These are phyloP conservation scores for Aethionema arabicum DNA, from an alignment of 345 rosid genomes.

Conservation along the genomic window DNA sequence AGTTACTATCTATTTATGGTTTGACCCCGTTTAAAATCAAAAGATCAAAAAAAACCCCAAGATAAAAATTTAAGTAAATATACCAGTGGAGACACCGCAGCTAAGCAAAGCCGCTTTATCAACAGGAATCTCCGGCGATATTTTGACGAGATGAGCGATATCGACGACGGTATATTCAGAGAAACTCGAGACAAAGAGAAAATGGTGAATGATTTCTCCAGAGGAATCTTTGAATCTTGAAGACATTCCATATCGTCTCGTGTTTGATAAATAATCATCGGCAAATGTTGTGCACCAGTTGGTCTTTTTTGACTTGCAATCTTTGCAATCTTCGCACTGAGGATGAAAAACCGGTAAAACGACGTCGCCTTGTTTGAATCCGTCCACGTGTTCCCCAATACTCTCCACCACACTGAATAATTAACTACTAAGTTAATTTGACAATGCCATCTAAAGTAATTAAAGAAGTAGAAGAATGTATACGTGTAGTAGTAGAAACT, in stretches of 20 bases:
- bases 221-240: slow-evolving; percentile 49
- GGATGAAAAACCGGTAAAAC: slow-evolving; percentile 60
- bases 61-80: not conserved
- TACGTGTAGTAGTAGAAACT: too few species aligned
- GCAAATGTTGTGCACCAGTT: slow-evolving; percentile 48
- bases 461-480: slow-evolving; percentile 3
- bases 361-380: slow-evolving; percentile 52
- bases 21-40: not conserved
- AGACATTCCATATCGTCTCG: slow-evolving; percentile 55
- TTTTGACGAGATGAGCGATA: slow-evolving; percentile 51
- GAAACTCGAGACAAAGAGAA: slow-evolving; percentile 61
- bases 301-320: slow-evolving; percentile 55
- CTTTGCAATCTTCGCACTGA: slow-evolving; percentile 54
- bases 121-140: slow-evolving; percentile 38
- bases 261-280: not conserved
- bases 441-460: not conserved
- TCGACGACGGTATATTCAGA: slow-evolving; percentile 71
- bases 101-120: slow-evolving; percentile 60
- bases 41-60: not conserved
- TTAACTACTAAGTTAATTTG: not conserved
- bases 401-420: slow-evolving; percentile 68
- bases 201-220: slow-evolving; percentile 58
- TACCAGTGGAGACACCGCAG: slow-evolving; percentile 67
- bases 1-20: not conserved
- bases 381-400: slow-evolving; percentile 57